A percentile compares a stretch with the other conserved stretches of the same genome.
phyloP scores from a whole-genome alignment of 2,329 filamentous ascomycete genomes.

The Cladophialophora psammophila region DNA sequence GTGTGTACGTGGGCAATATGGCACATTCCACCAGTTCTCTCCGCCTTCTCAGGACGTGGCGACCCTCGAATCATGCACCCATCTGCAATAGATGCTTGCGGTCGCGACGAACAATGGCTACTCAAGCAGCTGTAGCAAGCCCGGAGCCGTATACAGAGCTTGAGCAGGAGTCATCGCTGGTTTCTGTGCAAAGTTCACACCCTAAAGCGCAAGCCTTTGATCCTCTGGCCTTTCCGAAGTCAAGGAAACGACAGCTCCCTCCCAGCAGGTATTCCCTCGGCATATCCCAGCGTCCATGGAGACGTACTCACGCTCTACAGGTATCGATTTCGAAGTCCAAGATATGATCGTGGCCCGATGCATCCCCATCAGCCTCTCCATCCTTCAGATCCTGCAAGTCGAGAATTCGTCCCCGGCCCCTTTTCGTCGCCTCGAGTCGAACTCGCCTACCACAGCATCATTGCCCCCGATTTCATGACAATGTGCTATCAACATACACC shows the following conservation, averaged over 20 bases:
- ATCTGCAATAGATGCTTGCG: constrained; percentile 35
- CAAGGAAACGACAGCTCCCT: constrained; percentile 48
- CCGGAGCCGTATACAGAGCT: constrained; percentile 27
- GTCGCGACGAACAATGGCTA: constrained; percentile 59
- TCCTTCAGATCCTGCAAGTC: constrained; percentile 83
- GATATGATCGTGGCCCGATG: constrained; percentile 91
- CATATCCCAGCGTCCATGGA: background rate
- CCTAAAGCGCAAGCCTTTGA: constrained; percentile 50
- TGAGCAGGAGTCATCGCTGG: constrained; percentile 33
- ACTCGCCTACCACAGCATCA: constrained; percentile 87
- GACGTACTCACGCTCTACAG: constrained; percentile 55
- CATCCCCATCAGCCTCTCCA: constrained; percentile 92
- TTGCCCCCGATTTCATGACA: constrained; percentile 86
- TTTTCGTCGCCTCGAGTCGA: constrained; percentile 87
- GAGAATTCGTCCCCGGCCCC: constrained; percentile 87
- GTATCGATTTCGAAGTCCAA: constrained; percentile 93
- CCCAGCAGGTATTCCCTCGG: constrained; percentile 48
- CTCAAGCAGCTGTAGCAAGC: constrained; percentile 34
- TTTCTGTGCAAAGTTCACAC: constrained; percentile 16
- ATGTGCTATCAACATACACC: constrained; percentile 86
- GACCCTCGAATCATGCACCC: constrained; percentile 22
- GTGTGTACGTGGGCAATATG: constrained; percentile 17
- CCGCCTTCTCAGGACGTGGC: constrained; percentile 28
- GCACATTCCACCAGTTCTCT: constrained; percentile 11
- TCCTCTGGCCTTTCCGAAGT: constrained; percentile 55